Conservation (phyloP, 306 rosid species). For the Casuarina glauca region DNA sequence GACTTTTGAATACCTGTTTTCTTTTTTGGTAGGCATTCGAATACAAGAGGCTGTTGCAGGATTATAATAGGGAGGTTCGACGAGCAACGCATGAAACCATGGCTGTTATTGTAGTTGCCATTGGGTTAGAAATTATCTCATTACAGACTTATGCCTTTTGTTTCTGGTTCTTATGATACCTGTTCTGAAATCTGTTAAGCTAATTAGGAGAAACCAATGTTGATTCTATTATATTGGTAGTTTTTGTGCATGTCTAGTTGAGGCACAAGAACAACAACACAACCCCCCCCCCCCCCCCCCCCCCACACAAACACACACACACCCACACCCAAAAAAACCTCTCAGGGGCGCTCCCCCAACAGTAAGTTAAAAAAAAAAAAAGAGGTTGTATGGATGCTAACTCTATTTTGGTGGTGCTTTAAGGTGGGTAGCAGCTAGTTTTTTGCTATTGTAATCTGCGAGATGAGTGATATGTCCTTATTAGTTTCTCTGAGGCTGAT, state of each 20-base stretch:
- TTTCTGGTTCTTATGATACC: slow-evolving; percentile 7
- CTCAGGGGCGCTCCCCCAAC: too few relatives aligned
- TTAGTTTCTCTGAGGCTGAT: background rate
- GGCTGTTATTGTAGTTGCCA: slow-evolving; percentile 61
- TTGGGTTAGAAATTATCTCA: slow-evolving; percentile 61
- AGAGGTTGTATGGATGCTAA: background rate
- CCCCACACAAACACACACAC: too few relatives aligned
- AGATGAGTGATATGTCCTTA: background rate
- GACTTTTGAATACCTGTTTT: slow-evolving; percentile 26
- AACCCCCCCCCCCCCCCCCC: too few relatives aligned
- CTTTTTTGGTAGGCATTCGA: slow-evolving; percentile 68
- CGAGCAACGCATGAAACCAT: slow-evolving; percentile 90
- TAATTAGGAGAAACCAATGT: slow-evolving; percentile 12
- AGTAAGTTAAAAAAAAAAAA: background rate
- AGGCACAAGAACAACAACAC: too few relatives aligned
- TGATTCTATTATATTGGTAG: slow-evolving; percentile 16
- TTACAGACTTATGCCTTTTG: slow-evolving; percentile 22
- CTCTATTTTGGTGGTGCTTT: background rate
- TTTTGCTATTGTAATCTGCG: background rate
- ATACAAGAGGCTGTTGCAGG: slow-evolving; percentile 89
- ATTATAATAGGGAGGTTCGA: slow-evolving; percentile 93
- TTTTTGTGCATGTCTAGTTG: slow-evolving; percentile 20
- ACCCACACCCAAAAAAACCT: too few relatives aligned
- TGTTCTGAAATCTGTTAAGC: slow-evolving; percentile 22
- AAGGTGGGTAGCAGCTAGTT: background rate